A percentile compares a stretch with the other conserved stretches of the same genome.
phyloP scores from a whole-genome alignment of 331 rosid genomes.

The Acacia pycnantha region DNA sequence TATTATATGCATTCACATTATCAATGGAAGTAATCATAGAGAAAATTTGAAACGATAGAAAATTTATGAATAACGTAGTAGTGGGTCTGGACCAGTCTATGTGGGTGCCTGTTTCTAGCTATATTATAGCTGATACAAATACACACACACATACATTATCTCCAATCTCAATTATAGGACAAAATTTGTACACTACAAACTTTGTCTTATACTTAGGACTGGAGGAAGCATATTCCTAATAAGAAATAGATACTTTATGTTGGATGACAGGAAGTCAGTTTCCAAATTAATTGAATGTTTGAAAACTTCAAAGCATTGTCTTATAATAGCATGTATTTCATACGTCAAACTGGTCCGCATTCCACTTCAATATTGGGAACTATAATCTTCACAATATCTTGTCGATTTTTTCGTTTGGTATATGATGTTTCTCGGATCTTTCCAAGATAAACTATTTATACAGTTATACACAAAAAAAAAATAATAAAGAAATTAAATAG shows the following conservation, averaged over 20 bases:
- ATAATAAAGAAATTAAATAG: not conserved
- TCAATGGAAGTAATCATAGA: not conserved
- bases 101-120: not conserved
- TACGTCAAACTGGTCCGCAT: constrained; percentile 30
- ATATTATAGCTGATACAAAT: not conserved
- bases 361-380: not conserved
- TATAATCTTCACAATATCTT: not conserved
- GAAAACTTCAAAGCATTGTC: not conserved
- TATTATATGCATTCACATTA: constrained; percentile 22
- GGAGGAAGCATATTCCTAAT: too few relatives aligned
- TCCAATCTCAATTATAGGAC: too few relatives aligned
- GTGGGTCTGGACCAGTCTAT: constrained; percentile 27
- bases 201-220: too few relatives aligned
- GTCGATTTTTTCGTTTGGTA: not conserved
- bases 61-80: not conserved
- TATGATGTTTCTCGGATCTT: not conserved
- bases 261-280: constrained; percentile 10
- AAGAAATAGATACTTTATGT: too few relatives aligned
- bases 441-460: not conserved
- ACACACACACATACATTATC: too few relatives aligned
- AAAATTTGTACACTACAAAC: too few relatives aligned
- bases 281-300: not conserved
- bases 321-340: not conserved
- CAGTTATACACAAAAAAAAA: not conserved
- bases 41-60: not conserved